Evolutionary conservation across 1,139 yeast species (phyloP).

Genomic region (Keqinozyma sinolaborantium): DNA sequence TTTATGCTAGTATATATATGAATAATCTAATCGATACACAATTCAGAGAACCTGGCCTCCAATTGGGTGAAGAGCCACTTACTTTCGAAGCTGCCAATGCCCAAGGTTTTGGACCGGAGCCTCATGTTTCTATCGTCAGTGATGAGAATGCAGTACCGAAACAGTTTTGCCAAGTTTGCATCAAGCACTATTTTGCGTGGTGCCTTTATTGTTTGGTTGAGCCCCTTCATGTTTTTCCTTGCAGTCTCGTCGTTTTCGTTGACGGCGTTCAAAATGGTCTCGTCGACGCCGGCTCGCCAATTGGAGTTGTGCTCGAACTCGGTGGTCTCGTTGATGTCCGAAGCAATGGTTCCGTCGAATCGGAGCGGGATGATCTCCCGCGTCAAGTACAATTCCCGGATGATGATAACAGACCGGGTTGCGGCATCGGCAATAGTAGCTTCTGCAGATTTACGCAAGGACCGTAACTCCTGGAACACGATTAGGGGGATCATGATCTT

Average conservation of each 20-base stretch:
- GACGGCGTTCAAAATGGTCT: constrained; percentile 55
- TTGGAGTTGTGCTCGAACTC: constrained; percentile 64
- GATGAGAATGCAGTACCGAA: constrained; percentile 58
- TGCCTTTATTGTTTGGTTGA: constrained; percentile 15
- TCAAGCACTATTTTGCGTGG: constrained; percentile 18
- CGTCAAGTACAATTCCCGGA: constrained; percentile 62
- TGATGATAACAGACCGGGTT: constrained; percentile 71
- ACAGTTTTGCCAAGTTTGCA: constrained; percentile 33
- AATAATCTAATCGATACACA: constrained; percentile 46
- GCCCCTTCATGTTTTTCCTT: constrained; percentile 35
- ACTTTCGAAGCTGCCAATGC: constrained; percentile 55
- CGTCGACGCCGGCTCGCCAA: constrained; percentile 60
- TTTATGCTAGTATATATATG: no score
- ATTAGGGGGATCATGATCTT: constrained; percentile 64
- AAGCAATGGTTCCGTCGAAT: constrained; percentile 55
- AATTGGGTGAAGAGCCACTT: constrained; percentile 58
- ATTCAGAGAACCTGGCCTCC: constrained; percentile 35
- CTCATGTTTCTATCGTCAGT: constrained; percentile 77
- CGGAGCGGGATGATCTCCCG: constrained; percentile 48
- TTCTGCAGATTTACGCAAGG: constrained; percentile 70
- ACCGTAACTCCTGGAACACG: constrained; percentile 74
- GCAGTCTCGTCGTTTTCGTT: constrained; percentile 45
- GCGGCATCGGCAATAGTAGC: constrained; percentile 79
- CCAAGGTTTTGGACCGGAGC: constrained; percentile 58
- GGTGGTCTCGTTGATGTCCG: constrained; percentile 51